Evolutionary conservation across 768 basidiomycete genomes (phyloP), one percentile per base, ranked within the genome.

Genomic region (Pilatotrama ljubarskyi): DNA sequence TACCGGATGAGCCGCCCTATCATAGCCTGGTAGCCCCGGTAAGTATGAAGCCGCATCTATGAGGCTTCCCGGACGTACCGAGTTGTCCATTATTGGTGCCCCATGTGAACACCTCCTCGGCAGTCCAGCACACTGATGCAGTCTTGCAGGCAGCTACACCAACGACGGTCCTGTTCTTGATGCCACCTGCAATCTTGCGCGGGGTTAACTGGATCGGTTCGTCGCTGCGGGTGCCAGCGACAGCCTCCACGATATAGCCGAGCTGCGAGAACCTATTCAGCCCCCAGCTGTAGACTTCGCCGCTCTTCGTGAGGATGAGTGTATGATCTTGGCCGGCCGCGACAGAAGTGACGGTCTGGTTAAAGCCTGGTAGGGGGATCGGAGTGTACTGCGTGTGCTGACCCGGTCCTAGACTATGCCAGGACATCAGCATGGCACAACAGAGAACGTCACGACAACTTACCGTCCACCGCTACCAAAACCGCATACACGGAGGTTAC

Each of bases 241-340:
- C 70, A 1, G 76, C 64, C 61, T 98, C 93, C 3, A 96, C 79
- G 2, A 83, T 75, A 65, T 97, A 97, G 11, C 96, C 95, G 5
- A 97, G 81, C 68, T 98, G 95, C 4, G 84, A 78, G 71, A 95
- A 96, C 14, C 93, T 83, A 65, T 95, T 95, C 24, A 93, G 74
- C 14, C 93, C 97, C 92, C 95, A 98, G 22, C 87, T 93, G 38
- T 88, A 83, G 3, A 98, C 84, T 68, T 95, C 92, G 4, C 96
- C 95, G 0, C 80, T 70, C 24, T 78, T 82, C 0, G 94, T 95
- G 26, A 98, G 76, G 1, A 85, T 90, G 26, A 98, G 83, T 0
- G 95, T 95, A 70, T 98, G 97, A 67, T 99, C 97, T 71, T 96
- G 96, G 11, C 93, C 95, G 7, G 95, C 78, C 0, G 94, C 93